These are phyloP conservation scores for Myrica gale DNA, from an alignment of 306 rosid genomes.

Conservation along the genomic window DNA sequence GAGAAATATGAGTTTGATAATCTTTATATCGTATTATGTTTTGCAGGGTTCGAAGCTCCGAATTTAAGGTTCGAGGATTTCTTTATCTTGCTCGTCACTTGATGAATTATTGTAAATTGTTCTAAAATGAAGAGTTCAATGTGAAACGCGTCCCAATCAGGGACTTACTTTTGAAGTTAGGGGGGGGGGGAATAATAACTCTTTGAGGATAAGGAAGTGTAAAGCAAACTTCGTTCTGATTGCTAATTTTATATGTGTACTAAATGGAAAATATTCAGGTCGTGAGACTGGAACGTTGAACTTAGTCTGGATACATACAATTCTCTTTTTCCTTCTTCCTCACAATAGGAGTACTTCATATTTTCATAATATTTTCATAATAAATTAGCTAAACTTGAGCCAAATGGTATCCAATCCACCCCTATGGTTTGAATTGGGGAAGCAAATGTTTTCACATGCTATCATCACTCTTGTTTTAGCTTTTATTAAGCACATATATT, in stretches of 20 bases:
- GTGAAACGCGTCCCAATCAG: too few species aligned
- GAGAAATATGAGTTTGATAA: neutral
- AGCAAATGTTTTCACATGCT: neutral
- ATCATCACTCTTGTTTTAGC: neutral
- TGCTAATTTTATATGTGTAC: too few species aligned
- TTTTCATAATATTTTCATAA: neutral
- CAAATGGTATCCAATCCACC: neutral
- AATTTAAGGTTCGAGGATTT: constrained; percentile 44
- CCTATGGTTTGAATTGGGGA: too few species aligned
- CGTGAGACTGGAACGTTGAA: too few species aligned
- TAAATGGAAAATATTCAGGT: too few species aligned
- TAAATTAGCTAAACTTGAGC: neutral
- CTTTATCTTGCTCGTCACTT: neutral
- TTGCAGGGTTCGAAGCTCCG: constrained; percentile 68
- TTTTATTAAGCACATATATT: neutral
- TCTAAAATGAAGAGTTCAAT: neutral
- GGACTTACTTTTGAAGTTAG: neutral
- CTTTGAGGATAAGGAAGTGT: too few species aligned
- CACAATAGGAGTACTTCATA: too few species aligned
- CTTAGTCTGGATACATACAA: too few species aligned
- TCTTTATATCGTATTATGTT: constrained; percentile 1
- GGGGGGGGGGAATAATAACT: too few species aligned
- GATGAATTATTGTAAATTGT: neutral
- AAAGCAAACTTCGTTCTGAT: too few species aligned
- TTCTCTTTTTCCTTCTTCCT: too few species aligned